phyloP scores from a whole-genome alignment of 331 rosid species.

The Pyrus hybrid region DNA sequence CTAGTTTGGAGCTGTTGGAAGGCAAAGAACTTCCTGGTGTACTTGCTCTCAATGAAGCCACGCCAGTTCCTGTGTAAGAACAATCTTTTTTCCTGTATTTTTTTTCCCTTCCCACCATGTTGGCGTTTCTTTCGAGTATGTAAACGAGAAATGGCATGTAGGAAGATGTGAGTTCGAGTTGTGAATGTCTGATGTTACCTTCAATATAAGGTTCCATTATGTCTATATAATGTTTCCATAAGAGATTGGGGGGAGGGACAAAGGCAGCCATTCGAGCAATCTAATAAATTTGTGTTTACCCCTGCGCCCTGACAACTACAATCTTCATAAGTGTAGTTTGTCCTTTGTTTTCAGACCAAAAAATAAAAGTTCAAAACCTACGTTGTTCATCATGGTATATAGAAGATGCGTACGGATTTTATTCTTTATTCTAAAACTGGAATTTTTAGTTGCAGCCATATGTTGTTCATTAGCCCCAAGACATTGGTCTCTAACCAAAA shows the following conservation, averaged over 20 bases:
- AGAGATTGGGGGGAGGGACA: conserved; percentile 6
- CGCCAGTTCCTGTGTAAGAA: conserved; percentile 69
- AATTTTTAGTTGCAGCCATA: no score
- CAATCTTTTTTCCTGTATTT: conserved; percentile 3
- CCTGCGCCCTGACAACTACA: no score
- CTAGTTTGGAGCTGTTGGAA: conserved; percentile 97
- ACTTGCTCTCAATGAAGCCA: conserved; percentile 87
- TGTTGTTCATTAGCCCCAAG: no score
- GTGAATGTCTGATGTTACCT: conserved; percentile 39
- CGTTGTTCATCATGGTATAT: no score
- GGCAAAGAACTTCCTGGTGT: conserved; percentile 99
- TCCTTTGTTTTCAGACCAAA: no score
- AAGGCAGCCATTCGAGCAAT: background rate
- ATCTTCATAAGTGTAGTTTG: no score
- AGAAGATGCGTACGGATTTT: no score
- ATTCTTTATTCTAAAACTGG: no score
- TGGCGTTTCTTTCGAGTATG: conserved; percentile 31
- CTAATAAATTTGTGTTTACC: no score
- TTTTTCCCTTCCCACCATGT: conserved; percentile 13
- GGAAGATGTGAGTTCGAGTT: conserved; percentile 34
- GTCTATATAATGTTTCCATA: background rate
- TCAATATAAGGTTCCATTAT: background rate
- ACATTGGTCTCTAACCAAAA: no score
- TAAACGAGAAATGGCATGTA: conserved; percentile 34
- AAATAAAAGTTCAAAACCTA: no score